These are phyloP conservation scores for Aspergillus biplanus DNA, from an alignment of 495 filamentous ascomycete species.

Conservation along the genomic window DNA sequence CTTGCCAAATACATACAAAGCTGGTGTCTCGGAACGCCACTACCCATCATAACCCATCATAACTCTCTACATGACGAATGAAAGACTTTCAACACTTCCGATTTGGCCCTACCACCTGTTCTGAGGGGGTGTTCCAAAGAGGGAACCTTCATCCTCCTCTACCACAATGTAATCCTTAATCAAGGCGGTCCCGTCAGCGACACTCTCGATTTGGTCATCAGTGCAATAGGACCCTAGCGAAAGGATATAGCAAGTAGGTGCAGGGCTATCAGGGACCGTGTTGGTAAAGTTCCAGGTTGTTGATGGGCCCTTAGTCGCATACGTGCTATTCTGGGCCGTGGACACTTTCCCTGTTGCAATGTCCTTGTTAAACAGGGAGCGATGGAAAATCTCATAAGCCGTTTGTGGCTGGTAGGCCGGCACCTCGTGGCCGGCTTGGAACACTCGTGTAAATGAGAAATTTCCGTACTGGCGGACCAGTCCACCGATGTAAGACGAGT, in stretches of 20 bases:
- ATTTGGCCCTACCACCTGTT: neutral
- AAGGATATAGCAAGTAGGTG: slow-evolving; percentile 51
- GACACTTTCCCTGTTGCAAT: slow-evolving; percentile 57
- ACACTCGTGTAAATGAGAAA: slow-evolving; percentile 63
- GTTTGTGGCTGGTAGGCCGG: slow-evolving; percentile 62
- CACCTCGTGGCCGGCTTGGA: slow-evolving; percentile 63
- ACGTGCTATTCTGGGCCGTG: slow-evolving; percentile 42
- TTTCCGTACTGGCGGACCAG: slow-evolving; percentile 60
- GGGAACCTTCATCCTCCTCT: neutral
- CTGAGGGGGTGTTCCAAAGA: neutral
- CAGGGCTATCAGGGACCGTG: slow-evolving; percentile 40
- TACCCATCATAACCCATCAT: too few relatives aligned
- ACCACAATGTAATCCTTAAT: slow-evolving; percentile 56
- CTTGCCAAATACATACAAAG: too few relatives aligned
- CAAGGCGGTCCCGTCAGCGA: slow-evolving; percentile 50
- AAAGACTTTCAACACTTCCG: neutral
- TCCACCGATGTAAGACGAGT: slow-evolving; percentile 49
- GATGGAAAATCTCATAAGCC: slow-evolving; percentile 57
- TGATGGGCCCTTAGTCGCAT: slow-evolving; percentile 52
- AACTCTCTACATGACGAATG: too few relatives aligned
- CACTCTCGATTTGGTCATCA: slow-evolving; percentile 48
- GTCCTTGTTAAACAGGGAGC: slow-evolving; percentile 55
- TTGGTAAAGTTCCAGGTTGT: slow-evolving; percentile 58
- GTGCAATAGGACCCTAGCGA: slow-evolving; percentile 46
- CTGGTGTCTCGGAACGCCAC: too few relatives aligned